Evolutionary conservation across 768 basidiomycete genomes (phyloP).

Genomic region (Tremella yokohamensis): DNA sequence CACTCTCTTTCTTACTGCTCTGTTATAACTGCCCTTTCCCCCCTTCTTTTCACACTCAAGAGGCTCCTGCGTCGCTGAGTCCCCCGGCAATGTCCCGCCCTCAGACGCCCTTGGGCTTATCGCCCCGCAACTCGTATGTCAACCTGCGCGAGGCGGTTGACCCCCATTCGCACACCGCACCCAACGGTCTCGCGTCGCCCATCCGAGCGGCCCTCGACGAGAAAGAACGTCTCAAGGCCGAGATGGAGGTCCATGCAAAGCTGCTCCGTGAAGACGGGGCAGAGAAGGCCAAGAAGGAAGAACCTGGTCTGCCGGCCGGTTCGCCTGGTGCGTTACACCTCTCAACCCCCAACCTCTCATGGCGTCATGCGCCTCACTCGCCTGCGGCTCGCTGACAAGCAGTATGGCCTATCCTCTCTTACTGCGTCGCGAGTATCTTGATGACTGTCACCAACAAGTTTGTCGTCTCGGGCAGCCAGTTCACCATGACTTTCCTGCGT

Average conservation of each 20-base stretch:
- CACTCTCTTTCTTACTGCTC: not conserved
- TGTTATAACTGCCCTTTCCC: not conserved
- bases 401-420: constrained; percentile 81
- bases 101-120: constrained; percentile 30
- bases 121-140: constrained; percentile 38
- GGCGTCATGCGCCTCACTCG: too few relatives aligned
- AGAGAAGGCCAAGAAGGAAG: constrained; percentile 40
- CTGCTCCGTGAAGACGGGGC: constrained; percentile 27
- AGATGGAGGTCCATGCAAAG: constrained; percentile 27
- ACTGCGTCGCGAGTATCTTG: constrained; percentile 85
- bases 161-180: constrained; percentile 9
- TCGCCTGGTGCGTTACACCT: constrained; percentile 32
- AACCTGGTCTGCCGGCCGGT: constrained; percentile 25
- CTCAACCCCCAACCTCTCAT: not conserved
- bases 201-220: constrained; percentile 21
- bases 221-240: constrained; percentile 31
- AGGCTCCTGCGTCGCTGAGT: not conserved
- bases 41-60: not conserved
- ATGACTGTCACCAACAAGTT: constrained; percentile 99
- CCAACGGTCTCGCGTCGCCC: constrained; percentile 17
- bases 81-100: constrained; percentile 34
- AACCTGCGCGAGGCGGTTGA: constrained; percentile 27
- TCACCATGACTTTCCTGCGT: constrained; percentile 92
- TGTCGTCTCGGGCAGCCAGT: constrained; percentile 86
- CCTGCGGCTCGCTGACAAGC: too few relatives aligned